phyloP scores from a whole-genome alignment of 768 basidiomycete genomes.

The Glaciozyma antarctica region DNA sequence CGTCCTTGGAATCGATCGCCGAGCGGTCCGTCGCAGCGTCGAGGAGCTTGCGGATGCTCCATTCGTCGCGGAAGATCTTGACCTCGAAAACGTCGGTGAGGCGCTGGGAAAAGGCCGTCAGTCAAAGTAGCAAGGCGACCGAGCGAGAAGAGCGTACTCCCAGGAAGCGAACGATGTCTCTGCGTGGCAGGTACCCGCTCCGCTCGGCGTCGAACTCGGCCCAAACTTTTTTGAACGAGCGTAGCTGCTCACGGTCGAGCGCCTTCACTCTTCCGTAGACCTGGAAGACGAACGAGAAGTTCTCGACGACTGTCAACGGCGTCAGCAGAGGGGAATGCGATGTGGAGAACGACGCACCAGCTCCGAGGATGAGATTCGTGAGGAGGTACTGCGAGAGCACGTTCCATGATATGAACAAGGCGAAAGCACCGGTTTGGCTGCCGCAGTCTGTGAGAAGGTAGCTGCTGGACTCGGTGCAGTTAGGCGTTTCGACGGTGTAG shows the following conservation, averaged over 20 bases:
- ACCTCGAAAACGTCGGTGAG: constrained; percentile 81
- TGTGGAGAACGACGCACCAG: neutral
- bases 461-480: constrained; percentile 33
- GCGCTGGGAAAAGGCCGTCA: constrained; percentile 47
- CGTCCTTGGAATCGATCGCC: neutral
- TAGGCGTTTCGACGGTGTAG: constrained; percentile 41
- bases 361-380: constrained; percentile 28
- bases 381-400: constrained; percentile 68
- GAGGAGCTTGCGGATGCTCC: constrained; percentile 47
- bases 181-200: constrained; percentile 66
- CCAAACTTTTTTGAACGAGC: constrained; percentile 91
- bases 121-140: neutral
- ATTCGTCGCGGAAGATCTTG: constrained; percentile 66
- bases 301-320: constrained; percentile 45
- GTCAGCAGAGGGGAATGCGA: too few species aligned
- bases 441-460: constrained; percentile 75
- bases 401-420: constrained; percentile 89
- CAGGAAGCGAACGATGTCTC: constrained; percentile 67
- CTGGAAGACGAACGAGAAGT: constrained; percentile 92
- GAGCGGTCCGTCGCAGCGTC: neutral
- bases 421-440: constrained; percentile 63
- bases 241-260: constrained; percentile 82
- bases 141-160: constrained; percentile 48
- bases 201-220: constrained; percentile 67
- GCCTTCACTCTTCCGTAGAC: constrained; percentile 68